Evolutionary conservation across 1,139 yeast species (phyloP), one percentile per base, ranked within the genome.

Genomic region (Candida tropicalis): DNA sequence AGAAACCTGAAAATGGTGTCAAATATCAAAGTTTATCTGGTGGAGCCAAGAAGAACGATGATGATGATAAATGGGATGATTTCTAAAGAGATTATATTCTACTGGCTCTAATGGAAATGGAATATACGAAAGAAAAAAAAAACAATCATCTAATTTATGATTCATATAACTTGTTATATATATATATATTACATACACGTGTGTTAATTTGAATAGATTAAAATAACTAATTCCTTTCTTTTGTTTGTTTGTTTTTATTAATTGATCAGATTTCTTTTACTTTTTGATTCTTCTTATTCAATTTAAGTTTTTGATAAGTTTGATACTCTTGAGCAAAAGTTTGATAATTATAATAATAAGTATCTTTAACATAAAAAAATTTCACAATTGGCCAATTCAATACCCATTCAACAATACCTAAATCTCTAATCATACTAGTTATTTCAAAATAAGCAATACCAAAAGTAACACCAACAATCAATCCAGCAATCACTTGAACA

Each of bases 401-500:
- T 5, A 82, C 59, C 81, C 82, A 78, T 47, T 80, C 81, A n/a
- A 81, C 68, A 2, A 83, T 38, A 0, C 89, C 88, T 20, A 78
- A 53, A 47, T 81, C 86, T 54, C 93, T 66, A 2, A 75, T 68
- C 7, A 81, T 47, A 0, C 80, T 67, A 4, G 80, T 76, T 2
- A 73, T 61, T 8, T 75, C 53, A 57, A 81, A 87, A 70, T 86
- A 90, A 0, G 62, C 49, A 9, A 77, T 53, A 0, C 95, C 95
- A 15, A 82, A 60, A 0, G 74, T 56, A 0, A 68, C 55, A 0
- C 98, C 99, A 11, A 86, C 61, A 17, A 75, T 55, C 3, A 77
- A 68, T 0, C 99, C 99, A 9, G 85, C 87, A 10, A 75, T 42
- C 1, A 91, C 95, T 61, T 93, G 99, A 33, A 69, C 70, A 23